Base-by-base conservation (phyloP, 495 filamentous ascomycete genomes). In the Penicillium canariense region DNA sequence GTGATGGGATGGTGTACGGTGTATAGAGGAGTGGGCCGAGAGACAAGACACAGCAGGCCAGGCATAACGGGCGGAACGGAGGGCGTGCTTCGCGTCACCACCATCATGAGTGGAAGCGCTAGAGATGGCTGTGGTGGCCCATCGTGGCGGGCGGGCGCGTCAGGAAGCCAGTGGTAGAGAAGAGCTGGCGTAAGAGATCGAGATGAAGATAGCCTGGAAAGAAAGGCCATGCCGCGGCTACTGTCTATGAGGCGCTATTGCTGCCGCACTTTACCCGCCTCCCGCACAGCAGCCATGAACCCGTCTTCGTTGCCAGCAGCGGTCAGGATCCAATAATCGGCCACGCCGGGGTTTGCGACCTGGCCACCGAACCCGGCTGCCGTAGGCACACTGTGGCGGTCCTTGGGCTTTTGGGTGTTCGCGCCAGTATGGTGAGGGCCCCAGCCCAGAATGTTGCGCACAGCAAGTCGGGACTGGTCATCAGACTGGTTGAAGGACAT, bases 201-300 rank as follows among this genome's bases (percentile, higher is more conserved):
- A 18, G 17, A 32, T 32, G 23, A n/a, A 46, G 10, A 47, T 47
- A 18, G 40, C 31, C 31, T 34, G 31, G n/a, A n/a, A n/a, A n/a
- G n/a, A n/a, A n/a, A n/a, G n/a, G 1, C 31, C 40, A 34, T 14
- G 20, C 17, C 30, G 34, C 15, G 31, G 14, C 31, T 34, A 14
- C 14, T 14, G 8, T 14, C 31, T 8, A 8, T 34, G 31, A 34
- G 14, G 31, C 14, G 31, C 40, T 44, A 26, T 27, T 57, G 44
- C 22, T 47, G 47, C 46, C 77, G 74, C 23, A 81, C 84, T 66
- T 88, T 91, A 30, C 88, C 87, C 11, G 87, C 87, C 15, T 76
- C 79, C 54, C 86, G 74, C n/a, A 93, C 81, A 42, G 72, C 73
- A 23, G 68, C 63, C 75, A 93, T 87, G 68, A 91, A 91, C 1